Evolutionary conservation across 495 filamentous ascomycete genomes (phyloP), one percentile per base, ranked within the genome.

Genomic region (Annulohypoxylon stygium): DNA sequence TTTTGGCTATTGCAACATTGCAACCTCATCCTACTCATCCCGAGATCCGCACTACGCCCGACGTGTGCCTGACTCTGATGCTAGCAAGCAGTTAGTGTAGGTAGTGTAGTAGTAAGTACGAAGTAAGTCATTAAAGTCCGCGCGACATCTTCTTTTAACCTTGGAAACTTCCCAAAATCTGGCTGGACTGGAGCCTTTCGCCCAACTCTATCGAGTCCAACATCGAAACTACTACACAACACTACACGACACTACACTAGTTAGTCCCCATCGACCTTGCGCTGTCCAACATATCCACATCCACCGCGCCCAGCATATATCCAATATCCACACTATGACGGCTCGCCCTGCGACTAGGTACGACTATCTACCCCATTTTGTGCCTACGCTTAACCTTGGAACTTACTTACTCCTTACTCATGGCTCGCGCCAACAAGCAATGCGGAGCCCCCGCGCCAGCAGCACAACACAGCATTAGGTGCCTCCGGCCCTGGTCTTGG

Each of bases 11-110:
- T 54, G 53, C 61, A 33, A 18, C 55, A 65, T 65, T 48, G 55
- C 53, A 53, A 65, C 66, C 66, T 63, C 66, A 58, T 66, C 36
- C 61, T 34, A 50, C 66, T 63, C 66, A 58, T 66, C 36, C 61
- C 43, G 57, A 58, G 48, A 70, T 48, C 61, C 61, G 61, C 48
- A 58, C 50, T 61, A 55, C 65, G 71, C 66, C 71, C 66, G 66
- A 69, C 61, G 61, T 61, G 58, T 65, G 61, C 61, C 71, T 74
- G 71, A 74, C 61, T 73, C 69, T 73, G 70, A 65, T 48, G 47
- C 16, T 69, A 14, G 48, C 45, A 61, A 61, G 16, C 20, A 23
- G 20, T 23, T 23, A 23, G 20, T 23, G 20, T 23, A 23, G 30
- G 30, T 30, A 30, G 30, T 30, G 30, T 30, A 30, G 30, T 30